Evolutionary conservation across 1,284 basidiomycete species (phyloP).

Genomic region (Moniliophthora roreri): DNA sequence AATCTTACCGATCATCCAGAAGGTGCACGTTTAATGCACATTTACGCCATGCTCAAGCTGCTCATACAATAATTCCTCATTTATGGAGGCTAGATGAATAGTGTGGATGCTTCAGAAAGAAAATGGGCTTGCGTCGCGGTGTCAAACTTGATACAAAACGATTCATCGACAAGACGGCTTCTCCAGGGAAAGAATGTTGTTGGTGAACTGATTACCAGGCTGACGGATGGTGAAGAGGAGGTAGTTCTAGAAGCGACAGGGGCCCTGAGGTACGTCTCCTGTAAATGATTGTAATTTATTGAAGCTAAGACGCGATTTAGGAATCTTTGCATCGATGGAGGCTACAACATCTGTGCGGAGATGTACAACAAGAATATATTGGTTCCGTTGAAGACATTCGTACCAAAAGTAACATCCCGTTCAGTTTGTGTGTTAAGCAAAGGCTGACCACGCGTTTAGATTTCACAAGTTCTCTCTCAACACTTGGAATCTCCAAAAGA

Average conservation of each 20-base stretch:
- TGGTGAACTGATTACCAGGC: constrained; percentile 78
- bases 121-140: constrained; percentile 94
- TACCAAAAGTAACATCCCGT: constrained; percentile 61
- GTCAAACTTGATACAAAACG: constrained; percentile 84
- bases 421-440: constrained; percentile 6
- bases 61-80: constrained; percentile 8
- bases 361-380: constrained; percentile 97
- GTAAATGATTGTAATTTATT: not conserved
- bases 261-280: constrained; percentile 63
- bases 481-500: constrained; percentile 60
- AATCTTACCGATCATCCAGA: constrained; percentile 84
- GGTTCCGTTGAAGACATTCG: constrained; percentile 67
- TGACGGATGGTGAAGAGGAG: constrained; percentile 85
- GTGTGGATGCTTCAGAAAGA: constrained; percentile 73
- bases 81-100: constrained; percentile 57
- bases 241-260: constrained; percentile 86
- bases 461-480: constrained; percentile 72
- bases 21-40: constrained; percentile 45
- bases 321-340: constrained; percentile 92
- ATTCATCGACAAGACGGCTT: constrained; percentile 83
- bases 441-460: constrained; percentile 41
- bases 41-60: constrained; percentile 2
- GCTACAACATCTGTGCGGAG: constrained; percentile 90
- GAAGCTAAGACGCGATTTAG: constrained; percentile 36
- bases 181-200: constrained; percentile 91